These are phyloP conservation scores for Larix kaempferi DNA, from an alignment of 75 land plant species.

Conservation along the genomic window DNA sequence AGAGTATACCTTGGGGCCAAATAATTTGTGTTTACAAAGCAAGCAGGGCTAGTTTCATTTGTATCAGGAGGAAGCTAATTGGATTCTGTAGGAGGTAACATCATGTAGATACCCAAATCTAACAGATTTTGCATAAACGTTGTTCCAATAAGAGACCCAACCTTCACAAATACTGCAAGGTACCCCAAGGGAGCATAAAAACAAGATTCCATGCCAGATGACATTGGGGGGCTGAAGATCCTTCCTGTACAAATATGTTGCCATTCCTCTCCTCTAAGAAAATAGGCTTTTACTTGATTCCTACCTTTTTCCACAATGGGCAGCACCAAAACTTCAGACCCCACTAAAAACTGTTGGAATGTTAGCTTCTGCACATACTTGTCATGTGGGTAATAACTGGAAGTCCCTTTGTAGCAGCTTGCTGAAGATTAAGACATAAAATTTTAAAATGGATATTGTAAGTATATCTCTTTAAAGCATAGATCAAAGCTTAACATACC, in stretches of 20 bases:
- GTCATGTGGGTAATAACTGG: constrained; percentile 89
- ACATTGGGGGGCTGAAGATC: constrained; percentile 11
- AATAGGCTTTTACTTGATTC: constrained; percentile 71
- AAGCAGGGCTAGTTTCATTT: no score
- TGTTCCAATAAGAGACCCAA: constrained; percentile 47
- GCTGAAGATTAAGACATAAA: no score
- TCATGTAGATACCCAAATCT: constrained; percentile 4
- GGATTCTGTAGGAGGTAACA: no score
- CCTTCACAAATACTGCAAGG: constrained; percentile 87
- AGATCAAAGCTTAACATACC: no score
- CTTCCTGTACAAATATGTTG: constrained; percentile 80
- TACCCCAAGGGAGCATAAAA: constrained; percentile 74
- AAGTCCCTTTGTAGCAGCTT: constrained; percentile 69
- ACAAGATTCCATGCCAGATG: constrained; percentile 37
- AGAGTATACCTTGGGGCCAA: no score
- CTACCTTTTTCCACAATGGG: constrained; percentile 78
- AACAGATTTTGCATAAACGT: constrained; percentile 54
- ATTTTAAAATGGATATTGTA: no score
- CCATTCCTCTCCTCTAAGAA: constrained; percentile 65
- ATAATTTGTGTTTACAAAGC: no score
- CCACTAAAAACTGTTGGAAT: constrained; percentile 83
- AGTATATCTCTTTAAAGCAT: no score
- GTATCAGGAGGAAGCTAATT: no score
- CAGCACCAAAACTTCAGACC: constrained; percentile 78
- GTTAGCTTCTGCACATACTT: constrained; percentile 51